A percentile compares a stretch with the other conserved stretches of the same genome.
Evolutionary conservation across 257 asterid species (phyloP).

Genomic region (Linderniella brevidens): DNA sequence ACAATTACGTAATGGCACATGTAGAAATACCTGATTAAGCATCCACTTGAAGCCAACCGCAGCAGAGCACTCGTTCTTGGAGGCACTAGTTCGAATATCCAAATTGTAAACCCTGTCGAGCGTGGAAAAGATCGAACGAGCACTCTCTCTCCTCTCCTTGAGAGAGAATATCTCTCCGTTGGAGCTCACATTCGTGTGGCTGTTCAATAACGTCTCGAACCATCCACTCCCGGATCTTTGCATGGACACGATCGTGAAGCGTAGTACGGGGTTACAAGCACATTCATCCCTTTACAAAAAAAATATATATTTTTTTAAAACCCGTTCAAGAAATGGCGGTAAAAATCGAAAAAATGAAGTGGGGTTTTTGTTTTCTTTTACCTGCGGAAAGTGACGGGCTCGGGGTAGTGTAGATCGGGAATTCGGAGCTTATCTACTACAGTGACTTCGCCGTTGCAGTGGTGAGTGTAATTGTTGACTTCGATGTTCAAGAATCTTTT

Average conservation of each 20-base stretch:
- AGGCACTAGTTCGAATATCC: slow-evolving; percentile 71
- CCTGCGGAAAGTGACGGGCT: slow-evolving; percentile 68
- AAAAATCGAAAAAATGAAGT: background rate
- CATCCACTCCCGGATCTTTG: slow-evolving; percentile 99
- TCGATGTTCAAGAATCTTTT: slow-evolving; percentile 19
- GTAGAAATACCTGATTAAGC: slow-evolving; percentile 70
- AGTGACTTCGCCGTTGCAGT: slow-evolving; percentile 16
- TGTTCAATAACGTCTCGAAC: slow-evolving; percentile 86
- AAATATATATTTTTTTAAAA: background rate
- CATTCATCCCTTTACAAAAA: slow-evolving; percentile 48
- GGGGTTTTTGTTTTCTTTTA: background rate
- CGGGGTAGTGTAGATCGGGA: slow-evolving; percentile 65
- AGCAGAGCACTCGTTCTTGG: slow-evolving; percentile 82
- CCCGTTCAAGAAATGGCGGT: background rate
- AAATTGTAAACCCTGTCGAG: slow-evolving; percentile 70
- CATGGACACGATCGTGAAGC: slow-evolving; percentile 67
- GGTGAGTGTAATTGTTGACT: slow-evolving; percentile 14
- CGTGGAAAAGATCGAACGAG: slow-evolving; percentile 42
- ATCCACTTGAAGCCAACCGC: slow-evolving; percentile 97
- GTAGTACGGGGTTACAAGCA: slow-evolving; percentile 66
- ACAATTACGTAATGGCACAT: too few relatives aligned
- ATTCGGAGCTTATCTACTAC: slow-evolving; percentile 26
- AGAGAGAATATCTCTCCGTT: slow-evolving; percentile 80
- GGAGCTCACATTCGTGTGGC: slow-evolving; percentile 75
- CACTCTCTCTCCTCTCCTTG: slow-evolving; percentile 48